Conservation (phyloP, 2,329 filamentous ascomycete genomes). For the Aspergillus thermomutatus region DNA sequence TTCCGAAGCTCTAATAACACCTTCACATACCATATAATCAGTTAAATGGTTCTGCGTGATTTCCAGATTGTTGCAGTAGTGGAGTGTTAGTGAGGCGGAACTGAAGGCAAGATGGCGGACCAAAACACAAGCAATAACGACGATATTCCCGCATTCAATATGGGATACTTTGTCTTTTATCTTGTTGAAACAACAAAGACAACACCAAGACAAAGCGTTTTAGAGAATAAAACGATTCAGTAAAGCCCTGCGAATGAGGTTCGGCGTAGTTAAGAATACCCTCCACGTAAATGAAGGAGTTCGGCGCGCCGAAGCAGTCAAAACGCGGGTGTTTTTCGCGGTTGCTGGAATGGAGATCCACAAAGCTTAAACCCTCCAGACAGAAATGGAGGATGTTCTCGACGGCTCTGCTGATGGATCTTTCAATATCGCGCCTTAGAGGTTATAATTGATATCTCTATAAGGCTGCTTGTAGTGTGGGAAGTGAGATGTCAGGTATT, state of each 20-base stretch:
- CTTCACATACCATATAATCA: not conserved
- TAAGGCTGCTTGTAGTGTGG: not conserved
- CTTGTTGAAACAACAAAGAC: not conserved
- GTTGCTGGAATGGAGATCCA: not conserved
- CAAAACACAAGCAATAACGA: not conserved
- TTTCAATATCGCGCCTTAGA: not conserved
- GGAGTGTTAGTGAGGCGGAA: not conserved
- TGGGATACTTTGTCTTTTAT: not conserved
- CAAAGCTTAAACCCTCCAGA: not conserved
- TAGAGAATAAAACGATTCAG: not conserved
- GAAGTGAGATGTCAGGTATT: not conserved
- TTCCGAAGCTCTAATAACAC: not conserved
- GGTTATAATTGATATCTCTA: not conserved
- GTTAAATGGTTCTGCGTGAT: not conserved
- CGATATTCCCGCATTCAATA: not conserved
- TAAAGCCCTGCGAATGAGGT: not conserved
- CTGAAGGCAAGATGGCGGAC: not conserved
- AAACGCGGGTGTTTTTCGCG: not conserved
- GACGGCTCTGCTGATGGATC: not conserved
- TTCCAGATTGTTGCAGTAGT: not conserved
- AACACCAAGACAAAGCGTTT: not conserved
- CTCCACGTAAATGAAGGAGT: not conserved
- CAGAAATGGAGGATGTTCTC: not conserved
- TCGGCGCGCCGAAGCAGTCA: not conserved
- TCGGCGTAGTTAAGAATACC: not conserved